phyloP scores from a whole-genome alignment of 2,329 filamentous ascomycete species.

The Trichoderma koningii region DNA sequence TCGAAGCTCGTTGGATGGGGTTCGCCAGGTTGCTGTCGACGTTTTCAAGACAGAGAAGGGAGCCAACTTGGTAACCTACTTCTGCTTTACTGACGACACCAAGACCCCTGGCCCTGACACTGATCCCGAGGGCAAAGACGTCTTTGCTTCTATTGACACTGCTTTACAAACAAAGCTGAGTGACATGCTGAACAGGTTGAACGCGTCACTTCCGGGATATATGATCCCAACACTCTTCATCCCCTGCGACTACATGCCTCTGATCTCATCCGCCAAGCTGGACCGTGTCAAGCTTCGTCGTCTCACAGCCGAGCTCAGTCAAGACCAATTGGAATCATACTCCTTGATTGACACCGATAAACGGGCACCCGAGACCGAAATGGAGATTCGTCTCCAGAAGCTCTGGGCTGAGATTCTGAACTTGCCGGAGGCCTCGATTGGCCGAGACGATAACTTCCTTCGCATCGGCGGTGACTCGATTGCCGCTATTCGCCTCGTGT shows the following conservation, averaged over 20 bases:
- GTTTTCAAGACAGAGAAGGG: constrained; percentile 16
- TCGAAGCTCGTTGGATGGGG: background rate
- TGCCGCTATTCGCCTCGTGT: constrained; percentile 27
- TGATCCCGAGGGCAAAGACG: constrained; percentile 2
- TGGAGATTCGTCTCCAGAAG: constrained; percentile 30
- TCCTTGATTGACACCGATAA: background rate
- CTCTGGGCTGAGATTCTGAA: constrained; percentile 29
- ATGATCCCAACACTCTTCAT: constrained; percentile 48
- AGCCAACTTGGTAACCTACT: constrained; percentile 11
- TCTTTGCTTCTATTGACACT: background rate
- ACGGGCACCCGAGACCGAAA: constrained; percentile 21
- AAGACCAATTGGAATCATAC: background rate
- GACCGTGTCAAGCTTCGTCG: constrained; percentile 20
- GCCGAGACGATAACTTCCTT: constrained; percentile 28
- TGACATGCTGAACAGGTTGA: background rate
- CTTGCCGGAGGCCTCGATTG: constrained; percentile 16
- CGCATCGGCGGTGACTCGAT: constrained; percentile 30
- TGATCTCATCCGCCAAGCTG: constrained; percentile 19
- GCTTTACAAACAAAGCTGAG: background rate
- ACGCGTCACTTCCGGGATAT: constrained; percentile 35
- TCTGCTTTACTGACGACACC: constrained; percentile 4
- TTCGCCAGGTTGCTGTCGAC: constrained; percentile 20
- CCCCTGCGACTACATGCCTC: constrained; percentile 44
- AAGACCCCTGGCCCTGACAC: background rate
- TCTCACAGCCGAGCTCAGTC: background rate